phyloP scores from a whole-genome alignment of 768 basidiomycete genomes.

The Boletus eberwhitei region DNA sequence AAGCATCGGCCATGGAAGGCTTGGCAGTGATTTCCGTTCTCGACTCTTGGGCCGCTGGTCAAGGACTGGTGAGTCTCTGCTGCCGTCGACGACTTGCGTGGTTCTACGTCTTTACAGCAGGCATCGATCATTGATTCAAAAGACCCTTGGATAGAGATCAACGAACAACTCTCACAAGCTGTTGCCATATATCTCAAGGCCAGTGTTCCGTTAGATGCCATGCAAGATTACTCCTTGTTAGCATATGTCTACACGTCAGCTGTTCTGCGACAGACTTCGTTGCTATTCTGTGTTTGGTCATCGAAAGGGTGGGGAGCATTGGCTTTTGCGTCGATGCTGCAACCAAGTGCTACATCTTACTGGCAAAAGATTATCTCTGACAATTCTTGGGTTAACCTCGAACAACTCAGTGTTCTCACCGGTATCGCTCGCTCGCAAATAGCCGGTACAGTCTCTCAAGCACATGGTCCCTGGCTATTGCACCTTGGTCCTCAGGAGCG shows the following conservation, averaged over 20 bases:
- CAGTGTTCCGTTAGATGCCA: conserved; percentile 47
- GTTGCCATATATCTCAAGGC: conserved; percentile 57
- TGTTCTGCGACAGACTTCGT: conserved; percentile 67
- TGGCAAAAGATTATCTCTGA: conserved; percentile 57
- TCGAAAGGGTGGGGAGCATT: conserved; percentile 86
- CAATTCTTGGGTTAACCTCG: conserved; percentile 49
- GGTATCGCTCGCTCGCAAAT: conserved; percentile 70
- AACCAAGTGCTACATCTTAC: conserved; percentile 55
- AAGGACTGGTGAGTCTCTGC: conserved; percentile 57
- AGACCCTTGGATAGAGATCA: conserved; percentile 75
- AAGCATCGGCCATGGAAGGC: conserved; percentile 85
- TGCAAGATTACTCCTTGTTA: conserved; percentile 58
- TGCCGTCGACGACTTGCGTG: background rate
- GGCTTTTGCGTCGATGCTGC: conserved; percentile 72
- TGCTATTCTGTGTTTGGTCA: conserved; percentile 78
- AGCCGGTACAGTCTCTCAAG: conserved; percentile 58
- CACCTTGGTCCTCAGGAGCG: conserved; percentile 77
- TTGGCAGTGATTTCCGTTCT: conserved; percentile 74
- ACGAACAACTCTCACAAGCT: conserved; percentile 71
- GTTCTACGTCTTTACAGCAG: conserved; percentile 41
- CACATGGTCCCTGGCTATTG: conserved; percentile 85
- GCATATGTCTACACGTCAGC: conserved; percentile 64
- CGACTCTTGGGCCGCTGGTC: conserved; percentile 79
- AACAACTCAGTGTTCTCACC: conserved; percentile 65
- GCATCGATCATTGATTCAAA: conserved; percentile 47